These are phyloP conservation scores for Aspergillus tanneri DNA, from an alignment of 2,329 filamentous ascomycete genomes.

Conservation along the genomic window DNA sequence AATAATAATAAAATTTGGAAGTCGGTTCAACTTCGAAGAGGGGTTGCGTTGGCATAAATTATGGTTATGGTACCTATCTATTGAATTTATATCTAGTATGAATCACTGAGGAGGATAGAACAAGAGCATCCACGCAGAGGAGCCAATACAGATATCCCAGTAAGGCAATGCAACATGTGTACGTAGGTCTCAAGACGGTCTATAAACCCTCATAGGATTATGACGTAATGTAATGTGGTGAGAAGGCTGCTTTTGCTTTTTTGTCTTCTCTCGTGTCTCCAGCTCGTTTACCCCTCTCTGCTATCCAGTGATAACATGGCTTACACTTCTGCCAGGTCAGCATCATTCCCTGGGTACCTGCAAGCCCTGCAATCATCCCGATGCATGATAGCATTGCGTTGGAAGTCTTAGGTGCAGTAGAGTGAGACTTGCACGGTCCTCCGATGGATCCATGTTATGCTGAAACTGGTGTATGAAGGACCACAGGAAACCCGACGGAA, in stretches of 20 bases:
- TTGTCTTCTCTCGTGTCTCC: neutral
- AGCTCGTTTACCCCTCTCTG: neutral
- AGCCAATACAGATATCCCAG: neutral
- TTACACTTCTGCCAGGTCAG: neutral
- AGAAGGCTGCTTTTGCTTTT: neutral
- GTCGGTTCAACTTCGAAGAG: no score
- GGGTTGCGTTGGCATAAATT: no score
- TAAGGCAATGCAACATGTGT: neutral
- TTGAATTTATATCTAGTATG: no score
- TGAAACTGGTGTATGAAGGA: neutral
- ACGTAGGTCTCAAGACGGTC: neutral
- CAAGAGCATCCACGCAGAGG: no score
- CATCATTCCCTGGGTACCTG: conserved; percentile 1
- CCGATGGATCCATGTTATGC: neutral
- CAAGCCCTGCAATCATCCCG: neutral
- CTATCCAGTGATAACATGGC: neutral
- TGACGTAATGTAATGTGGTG: neutral
- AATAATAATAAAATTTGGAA: no score
- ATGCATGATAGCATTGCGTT: neutral
- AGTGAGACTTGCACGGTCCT: neutral
- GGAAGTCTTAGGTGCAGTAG: neutral
- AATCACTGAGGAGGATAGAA: no score
- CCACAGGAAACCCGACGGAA: neutral
- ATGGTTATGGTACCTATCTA: no score
- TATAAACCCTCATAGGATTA: neutral